Evolutionary conservation across 352 stramenopile genomes (phyloP), one percentile per base, ranked within the genome.

Genomic region (Phytopythium aichiense): DNA sequence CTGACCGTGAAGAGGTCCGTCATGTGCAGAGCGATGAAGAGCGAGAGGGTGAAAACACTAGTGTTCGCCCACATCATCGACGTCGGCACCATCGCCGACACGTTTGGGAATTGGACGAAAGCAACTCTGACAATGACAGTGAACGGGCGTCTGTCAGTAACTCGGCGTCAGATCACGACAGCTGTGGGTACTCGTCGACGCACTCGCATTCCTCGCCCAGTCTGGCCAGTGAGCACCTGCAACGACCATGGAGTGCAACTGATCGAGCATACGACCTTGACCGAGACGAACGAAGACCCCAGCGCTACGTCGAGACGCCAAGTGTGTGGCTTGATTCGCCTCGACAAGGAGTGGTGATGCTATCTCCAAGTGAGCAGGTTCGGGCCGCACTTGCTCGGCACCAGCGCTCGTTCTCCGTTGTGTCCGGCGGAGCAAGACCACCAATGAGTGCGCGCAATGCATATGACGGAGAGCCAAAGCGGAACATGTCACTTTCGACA

Each of bases 321-420:
- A 31, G 13, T n/a, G 35, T 2, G 8, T 22, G 52, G 35, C 18
- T 48, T 12, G 22, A 40, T 42, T 18, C 46, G n/a, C 54, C 57
- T 23, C 60, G 68, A 13, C 56, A 71, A 53, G 65, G 54, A 5
- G 53, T 64, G n/a, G 61, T 62, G 9, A 64, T 66, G 12, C 60
- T 91, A 46, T 91, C 81, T 55, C 68, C 79, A 0, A 91, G 73
- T 42, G 79, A 81, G n/a, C 72, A 74, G 56, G 58, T 91, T 33
- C 73, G 81, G 35, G 77, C 85, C 46, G 77, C 75, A 1, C 45
- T 91, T 12, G 71, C 76, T 28, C 64, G 54, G 48, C 74, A 66
- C 15, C 67, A 89, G 43, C 68, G 69, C 5, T 56, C 66, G 56
- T 66, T 63, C 6, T 74, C 64, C 2, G n/a, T 64, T 16, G 28